Evolutionary conservation across 2,329 filamentous ascomycete species (phyloP).

Genomic region (Xylaria sp.): DNA sequence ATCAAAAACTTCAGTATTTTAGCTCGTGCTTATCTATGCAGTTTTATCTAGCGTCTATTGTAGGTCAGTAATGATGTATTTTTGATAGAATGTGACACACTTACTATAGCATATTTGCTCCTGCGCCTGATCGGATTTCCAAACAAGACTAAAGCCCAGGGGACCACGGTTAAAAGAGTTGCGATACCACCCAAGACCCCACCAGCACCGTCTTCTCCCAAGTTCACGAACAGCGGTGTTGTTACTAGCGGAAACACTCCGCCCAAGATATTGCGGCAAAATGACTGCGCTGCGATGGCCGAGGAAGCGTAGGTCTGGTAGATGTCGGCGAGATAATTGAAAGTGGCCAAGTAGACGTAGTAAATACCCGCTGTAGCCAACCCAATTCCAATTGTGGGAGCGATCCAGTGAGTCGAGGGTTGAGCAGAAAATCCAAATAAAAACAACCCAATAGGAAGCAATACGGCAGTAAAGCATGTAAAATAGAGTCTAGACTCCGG

Average conservation of each 20-base stretch:
- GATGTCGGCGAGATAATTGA: conserved; percentile 92
- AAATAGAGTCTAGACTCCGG: conserved; percentile 88
- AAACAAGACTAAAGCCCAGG: conserved; percentile 85
- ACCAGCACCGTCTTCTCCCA: conserved; percentile 78
- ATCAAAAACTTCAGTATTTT: background rate
- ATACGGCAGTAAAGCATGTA: conserved; percentile 77
- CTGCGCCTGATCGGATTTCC: conserved; percentile 79
- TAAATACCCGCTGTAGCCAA: conserved; percentile 88
- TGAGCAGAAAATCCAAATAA: conserved; percentile 80
- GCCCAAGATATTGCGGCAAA: conserved; percentile 85
- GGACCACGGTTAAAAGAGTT: conserved; percentile 77
- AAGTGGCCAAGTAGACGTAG: conserved; percentile 85
- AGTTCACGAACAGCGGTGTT: conserved; percentile 74
- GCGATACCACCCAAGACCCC: conserved; percentile 81
- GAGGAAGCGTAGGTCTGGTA: conserved; percentile 88
- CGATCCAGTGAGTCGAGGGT: conserved; percentile 74
- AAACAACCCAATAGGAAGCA: conserved; percentile 84
- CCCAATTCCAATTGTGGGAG: conserved; percentile 74
- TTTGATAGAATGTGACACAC: conserved; percentile 30
- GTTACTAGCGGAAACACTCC: conserved; percentile 85
- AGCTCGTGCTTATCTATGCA: conserved; percentile 4
- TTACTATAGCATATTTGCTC: conserved; percentile 79
- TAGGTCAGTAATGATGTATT: conserved; percentile 16
- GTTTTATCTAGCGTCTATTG: conserved; percentile 30
- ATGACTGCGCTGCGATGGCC: conserved; percentile 86